Percentiles rank a stretch among this genome's conserved stretches.
phyloP scores from a whole-genome alignment of 371 early-diverging fungal genomes.

The Rhizopus arrhizus region DNA sequence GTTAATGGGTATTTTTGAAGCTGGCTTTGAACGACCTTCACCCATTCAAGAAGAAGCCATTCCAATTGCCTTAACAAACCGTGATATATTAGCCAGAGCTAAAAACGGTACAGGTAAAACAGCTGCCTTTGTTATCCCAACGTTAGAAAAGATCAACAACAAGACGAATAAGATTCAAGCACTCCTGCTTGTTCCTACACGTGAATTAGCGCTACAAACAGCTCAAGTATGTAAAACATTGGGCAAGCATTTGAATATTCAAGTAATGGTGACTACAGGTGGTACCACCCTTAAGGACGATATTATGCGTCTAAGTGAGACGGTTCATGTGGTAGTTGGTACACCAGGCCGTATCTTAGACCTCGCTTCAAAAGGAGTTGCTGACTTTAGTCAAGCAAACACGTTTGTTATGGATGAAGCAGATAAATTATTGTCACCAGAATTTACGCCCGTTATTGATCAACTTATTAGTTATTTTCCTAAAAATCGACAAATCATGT shows the following conservation, averaged over 20 bases:
- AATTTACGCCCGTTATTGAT: slow-evolving; percentile 95
- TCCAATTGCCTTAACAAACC: slow-evolving; percentile 93
- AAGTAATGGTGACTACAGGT: slow-evolving; percentile 97
- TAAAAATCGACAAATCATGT: slow-evolving; percentile 88
- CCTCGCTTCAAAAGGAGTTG: slow-evolving; percentile 86
- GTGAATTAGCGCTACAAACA: slow-evolving; percentile 97
- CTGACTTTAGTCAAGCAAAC: slow-evolving; percentile 82
- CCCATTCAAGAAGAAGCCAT: slow-evolving; percentile 99
- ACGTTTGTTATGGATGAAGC: slow-evolving; percentile 99
- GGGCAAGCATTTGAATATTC: slow-evolving; percentile 89
- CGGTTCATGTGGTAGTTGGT: slow-evolving; percentile 94
- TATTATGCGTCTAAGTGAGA: slow-evolving; percentile 89
- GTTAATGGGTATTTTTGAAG: slow-evolving; percentile 98
- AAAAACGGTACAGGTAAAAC: slow-evolving; percentile 99
- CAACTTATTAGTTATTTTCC: slow-evolving; percentile 86
- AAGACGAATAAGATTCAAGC: slow-evolving; percentile 82
- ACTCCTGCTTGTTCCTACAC: slow-evolving; percentile 92
- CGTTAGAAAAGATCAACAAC: slow-evolving; percentile 92
- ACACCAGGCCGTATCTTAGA: slow-evolving; percentile 98
- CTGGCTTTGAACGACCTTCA: slow-evolving; percentile 97
- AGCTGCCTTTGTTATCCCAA: slow-evolving; percentile 95
- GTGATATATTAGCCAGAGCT: slow-evolving; percentile 95
- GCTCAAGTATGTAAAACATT: slow-evolving; percentile 93
- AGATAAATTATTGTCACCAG: slow-evolving; percentile 95
- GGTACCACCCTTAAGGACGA: slow-evolving; percentile 98